Evolutionary conservation across 306 rosid species (phyloP).

Genomic region (Quercus aquifolioides): DNA sequence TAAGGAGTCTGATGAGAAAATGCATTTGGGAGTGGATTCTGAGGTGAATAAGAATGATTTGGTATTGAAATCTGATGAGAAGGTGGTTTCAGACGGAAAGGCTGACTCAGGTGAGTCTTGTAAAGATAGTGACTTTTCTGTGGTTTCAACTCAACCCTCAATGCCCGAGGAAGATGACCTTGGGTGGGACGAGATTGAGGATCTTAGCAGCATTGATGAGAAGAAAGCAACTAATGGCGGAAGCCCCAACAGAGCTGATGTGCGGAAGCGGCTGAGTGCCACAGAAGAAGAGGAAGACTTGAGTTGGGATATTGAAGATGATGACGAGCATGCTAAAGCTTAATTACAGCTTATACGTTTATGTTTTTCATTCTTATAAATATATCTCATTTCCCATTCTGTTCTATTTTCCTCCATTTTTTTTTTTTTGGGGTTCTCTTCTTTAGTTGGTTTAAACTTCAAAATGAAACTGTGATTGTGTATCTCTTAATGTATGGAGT

Average conservation of each 20-base stretch:
- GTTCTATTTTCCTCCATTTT: conserved; percentile 15
- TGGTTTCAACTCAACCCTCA: conserved; percentile 34
- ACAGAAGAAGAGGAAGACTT: conserved; percentile 84
- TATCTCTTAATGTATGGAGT: conserved; percentile 27
- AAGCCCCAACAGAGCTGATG: conserved; percentile 41
- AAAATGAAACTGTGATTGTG: conserved; percentile 18
- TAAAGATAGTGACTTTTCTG: conserved; percentile 30
- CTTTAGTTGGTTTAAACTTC: conserved; percentile 2
- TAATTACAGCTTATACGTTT: conserved; percentile 15
- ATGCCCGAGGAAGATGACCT: conserved; percentile 65
- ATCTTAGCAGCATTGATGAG: conserved; percentile 68
- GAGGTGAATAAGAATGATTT: conserved; percentile 36
- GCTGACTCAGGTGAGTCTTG: conserved; percentile 33
- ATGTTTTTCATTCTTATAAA: not conserved
- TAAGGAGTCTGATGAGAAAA: conserved; percentile 22
- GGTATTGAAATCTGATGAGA: conserved; percentile 29
- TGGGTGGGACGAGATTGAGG: conserved; percentile 95
- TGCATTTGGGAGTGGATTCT: conserved; percentile 26
- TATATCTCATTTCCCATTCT: conserved; percentile 1
- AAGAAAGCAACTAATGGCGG: conserved; percentile 42
- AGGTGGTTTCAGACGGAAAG: conserved; percentile 23
- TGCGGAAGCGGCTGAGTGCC: conserved; percentile 58
- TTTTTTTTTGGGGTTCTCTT: not conserved
- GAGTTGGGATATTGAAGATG: conserved; percentile 88
- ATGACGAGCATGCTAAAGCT: conserved; percentile 54